phyloP scores from a whole-genome alignment of 2,329 filamentous ascomycete genomes.

The Colletotrichum zoysiae region DNA sequence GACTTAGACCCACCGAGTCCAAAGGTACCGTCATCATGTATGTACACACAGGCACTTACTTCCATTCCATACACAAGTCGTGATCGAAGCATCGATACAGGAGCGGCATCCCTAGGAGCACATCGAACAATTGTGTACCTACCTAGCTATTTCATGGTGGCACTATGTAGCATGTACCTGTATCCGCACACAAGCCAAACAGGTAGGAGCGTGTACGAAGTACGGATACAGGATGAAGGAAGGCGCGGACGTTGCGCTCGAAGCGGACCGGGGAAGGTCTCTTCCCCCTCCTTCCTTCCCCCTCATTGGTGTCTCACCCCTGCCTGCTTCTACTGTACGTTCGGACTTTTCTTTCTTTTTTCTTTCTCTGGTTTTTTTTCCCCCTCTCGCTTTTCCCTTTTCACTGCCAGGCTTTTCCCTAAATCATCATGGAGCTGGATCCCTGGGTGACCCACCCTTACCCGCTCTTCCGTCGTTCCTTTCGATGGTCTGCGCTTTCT shows the following conservation, averaged over 20 bases:
- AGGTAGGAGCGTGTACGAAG: no score
- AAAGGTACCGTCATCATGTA: no score
- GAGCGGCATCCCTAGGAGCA: not conserved
- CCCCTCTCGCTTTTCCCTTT: no score
- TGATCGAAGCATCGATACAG: not conserved
- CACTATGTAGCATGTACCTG: no score
- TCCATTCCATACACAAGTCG: no score
- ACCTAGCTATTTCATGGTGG: no score
- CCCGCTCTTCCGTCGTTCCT: not conserved
- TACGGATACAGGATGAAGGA: not conserved
- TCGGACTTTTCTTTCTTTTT: not conserved
- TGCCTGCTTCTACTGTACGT: not conserved
- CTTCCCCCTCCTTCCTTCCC: not conserved
- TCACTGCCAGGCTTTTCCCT: slow-evolving; percentile 21
- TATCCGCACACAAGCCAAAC: no score
- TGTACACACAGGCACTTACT: no score
- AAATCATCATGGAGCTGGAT: slow-evolving; percentile 25
- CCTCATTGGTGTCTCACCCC: slow-evolving; percentile 1
- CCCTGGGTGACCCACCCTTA: slow-evolving; percentile 26
- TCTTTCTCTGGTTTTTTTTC: no score
- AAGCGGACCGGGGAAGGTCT: slow-evolving; percentile 4
- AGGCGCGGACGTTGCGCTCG: slow-evolving; percentile 23
- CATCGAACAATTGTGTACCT: no score
- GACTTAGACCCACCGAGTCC: no score
- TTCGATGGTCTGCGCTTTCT: not conserved